phyloP scores from a whole-genome alignment of 2,329 filamentous ascomycete genomes.

The Talaromyces albobiverticillius region DNA sequence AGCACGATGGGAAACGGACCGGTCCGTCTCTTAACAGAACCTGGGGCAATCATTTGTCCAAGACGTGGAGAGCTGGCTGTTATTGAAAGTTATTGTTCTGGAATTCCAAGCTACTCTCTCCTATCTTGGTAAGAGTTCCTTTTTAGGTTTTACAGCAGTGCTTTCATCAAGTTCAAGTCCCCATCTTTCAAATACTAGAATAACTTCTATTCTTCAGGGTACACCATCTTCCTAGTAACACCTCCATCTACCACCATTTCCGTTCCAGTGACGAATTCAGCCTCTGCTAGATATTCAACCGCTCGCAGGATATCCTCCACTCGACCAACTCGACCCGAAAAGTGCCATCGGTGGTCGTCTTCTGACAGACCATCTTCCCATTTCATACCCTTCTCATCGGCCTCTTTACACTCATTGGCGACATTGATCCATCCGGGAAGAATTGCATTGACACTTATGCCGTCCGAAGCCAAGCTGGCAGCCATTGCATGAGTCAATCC shows the following conservation, averaged over 20 bases:
- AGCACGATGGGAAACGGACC: no score
- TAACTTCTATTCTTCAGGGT: constrained; percentile 14
- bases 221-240: constrained; percentile 14
- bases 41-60: no score
- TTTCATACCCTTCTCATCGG: background rate
- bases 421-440: constrained; percentile 15
- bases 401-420: constrained; percentile 13
- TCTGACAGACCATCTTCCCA: constrained; percentile 11
- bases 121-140: no score
- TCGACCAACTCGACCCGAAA: constrained; percentile 12
- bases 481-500: constrained; percentile 13
- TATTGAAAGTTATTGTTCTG: no score
- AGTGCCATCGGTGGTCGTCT: constrained; percentile 13
- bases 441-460: constrained; percentile 11
- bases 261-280: constrained; percentile 14
- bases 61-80: no score
- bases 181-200: no score
- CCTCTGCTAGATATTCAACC: constrained; percentile 12
- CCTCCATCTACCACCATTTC: constrained; percentile 15
- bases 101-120: no score
- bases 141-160: no score
- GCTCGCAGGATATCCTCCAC: constrained; percentile 13
- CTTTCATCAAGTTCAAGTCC: no score
- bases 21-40: no score
- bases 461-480: constrained; percentile 8